Evolutionary conservation across 2,329 filamentous ascomycete genomes (phyloP).

Genomic region (Xylariaceae sp.): DNA sequence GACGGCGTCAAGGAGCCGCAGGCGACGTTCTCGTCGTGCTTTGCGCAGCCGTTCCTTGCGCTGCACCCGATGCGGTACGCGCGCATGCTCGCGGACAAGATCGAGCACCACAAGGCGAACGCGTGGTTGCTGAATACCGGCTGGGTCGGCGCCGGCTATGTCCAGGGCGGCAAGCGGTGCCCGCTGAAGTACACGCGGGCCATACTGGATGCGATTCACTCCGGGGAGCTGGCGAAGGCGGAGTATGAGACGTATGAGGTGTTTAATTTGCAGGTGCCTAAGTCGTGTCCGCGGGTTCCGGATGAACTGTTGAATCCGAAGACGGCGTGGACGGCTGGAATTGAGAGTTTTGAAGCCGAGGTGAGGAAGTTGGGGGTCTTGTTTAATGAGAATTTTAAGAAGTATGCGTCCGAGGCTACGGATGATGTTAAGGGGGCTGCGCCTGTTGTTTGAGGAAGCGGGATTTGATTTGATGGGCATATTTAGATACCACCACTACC

Average conservation of each 20-base stretch:
- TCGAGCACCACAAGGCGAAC: constrained; percentile 87
- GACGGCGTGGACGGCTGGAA: constrained; percentile 81
- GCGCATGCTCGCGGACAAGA: constrained; percentile 98
- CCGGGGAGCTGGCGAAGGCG: constrained; percentile 83
- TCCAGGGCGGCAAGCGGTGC: constrained; percentile 92
- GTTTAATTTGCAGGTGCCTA: constrained; percentile 97
- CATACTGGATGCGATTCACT: constrained; percentile 97
- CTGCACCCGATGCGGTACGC: constrained; percentile 99
- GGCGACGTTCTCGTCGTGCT: constrained; percentile 98
- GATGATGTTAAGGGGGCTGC: constrained; percentile 69
- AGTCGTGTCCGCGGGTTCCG: constrained; percentile 81
- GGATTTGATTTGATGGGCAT: constrained; percentile 3
- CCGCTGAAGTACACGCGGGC: constrained; percentile 98
- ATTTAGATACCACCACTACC: constrained; percentile 10
- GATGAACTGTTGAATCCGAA: constrained; percentile 90
- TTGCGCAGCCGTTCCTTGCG: constrained; percentile 97
- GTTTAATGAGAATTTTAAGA: constrained; percentile 98
- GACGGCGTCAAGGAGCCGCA: constrained; percentile 95
- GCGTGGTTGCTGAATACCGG: constrained; percentile 88
- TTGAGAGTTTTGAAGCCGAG: constrained; percentile 74
- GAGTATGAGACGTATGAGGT: constrained; percentile 94
- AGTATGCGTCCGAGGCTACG: constrained; percentile 82
- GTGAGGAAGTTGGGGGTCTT: constrained; percentile 84
- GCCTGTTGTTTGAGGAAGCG: constrained; percentile 37
- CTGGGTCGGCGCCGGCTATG: constrained; percentile 71